Evolutionary conservation across 1,284 basidiomycete genomes (phyloP).

Genomic region (Trichosporon sp.): DNA sequence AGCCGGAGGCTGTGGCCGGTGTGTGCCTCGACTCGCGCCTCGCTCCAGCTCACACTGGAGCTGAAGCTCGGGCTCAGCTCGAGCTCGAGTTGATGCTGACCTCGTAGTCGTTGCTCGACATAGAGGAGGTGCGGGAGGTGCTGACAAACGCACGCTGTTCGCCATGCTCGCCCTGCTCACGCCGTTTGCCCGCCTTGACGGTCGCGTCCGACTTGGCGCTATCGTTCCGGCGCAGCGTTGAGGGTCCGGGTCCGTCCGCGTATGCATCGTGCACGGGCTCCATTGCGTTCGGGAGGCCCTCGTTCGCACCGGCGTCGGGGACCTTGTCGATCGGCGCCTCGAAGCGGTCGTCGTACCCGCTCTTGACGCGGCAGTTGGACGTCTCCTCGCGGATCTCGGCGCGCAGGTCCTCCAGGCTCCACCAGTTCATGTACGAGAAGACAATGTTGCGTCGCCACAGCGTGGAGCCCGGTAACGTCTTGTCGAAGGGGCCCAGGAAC

Average conservation of each 20-base stretch:
- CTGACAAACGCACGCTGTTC: not conserved
- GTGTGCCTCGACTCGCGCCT: not conserved
- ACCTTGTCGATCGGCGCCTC: slow-evolving; percentile 49
- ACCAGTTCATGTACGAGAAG: slow-evolving; percentile 53
- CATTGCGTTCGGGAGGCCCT: slow-evolving; percentile 24
- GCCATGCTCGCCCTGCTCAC: not conserved
- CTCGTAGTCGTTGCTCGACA: slow-evolving; percentile 17
- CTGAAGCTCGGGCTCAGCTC: not conserved
- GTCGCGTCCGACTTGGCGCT: slow-evolving; percentile 13
- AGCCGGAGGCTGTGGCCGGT: not conserved
- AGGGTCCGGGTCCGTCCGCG: not conserved
- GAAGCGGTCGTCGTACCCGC: slow-evolving; percentile 46
- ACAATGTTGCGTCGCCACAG: slow-evolving; percentile 53
- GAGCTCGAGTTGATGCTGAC: not conserved
- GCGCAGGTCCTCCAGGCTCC: slow-evolving; percentile 52
- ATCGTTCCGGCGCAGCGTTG: not conserved
- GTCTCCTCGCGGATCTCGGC: slow-evolving; percentile 56
- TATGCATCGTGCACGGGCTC: slow-evolving; percentile 9
- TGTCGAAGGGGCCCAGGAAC: slow-evolving; percentile 49
- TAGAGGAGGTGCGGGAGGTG: slow-evolving; percentile 1
- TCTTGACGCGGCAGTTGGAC: slow-evolving; percentile 55
- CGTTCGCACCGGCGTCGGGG: slow-evolving; percentile 46
- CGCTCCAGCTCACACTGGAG: not conserved
- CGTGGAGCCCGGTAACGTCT: slow-evolving; percentile 43
- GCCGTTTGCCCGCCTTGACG: not conserved